Percentiles rank a stretch among this genome's conserved stretches.
Conservation (phyloP, 495 filamentous ascomycete genomes). For the Chlorociboria aeruginascens region DNA sequence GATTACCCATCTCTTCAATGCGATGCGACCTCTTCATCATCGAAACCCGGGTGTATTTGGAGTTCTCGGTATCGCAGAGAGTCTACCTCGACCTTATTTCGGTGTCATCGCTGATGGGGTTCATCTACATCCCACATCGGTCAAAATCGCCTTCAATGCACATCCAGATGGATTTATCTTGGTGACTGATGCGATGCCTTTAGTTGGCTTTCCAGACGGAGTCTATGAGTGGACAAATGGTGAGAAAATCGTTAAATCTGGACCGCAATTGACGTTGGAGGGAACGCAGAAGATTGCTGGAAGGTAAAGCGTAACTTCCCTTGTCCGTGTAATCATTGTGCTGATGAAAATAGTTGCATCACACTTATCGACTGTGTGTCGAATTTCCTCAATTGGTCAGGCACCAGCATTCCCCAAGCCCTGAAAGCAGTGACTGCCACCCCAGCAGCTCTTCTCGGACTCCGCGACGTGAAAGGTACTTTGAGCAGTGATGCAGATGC, state of each 20-base stretch:
- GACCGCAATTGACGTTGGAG: slow-evolving; percentile 52
- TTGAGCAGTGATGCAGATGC: slow-evolving; percentile 64
- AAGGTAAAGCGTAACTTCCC: slow-evolving; percentile 26
- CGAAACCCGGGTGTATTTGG: slow-evolving; percentile 79
- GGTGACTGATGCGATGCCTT: slow-evolving; percentile 56
- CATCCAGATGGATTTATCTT: slow-evolving; percentile 53
- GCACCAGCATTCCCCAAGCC: slow-evolving; percentile 47
- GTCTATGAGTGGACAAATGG: slow-evolving; percentile 72
- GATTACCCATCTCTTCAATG: slow-evolving; percentile 87
- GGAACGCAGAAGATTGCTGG: slow-evolving; percentile 64
- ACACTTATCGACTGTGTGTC: slow-evolving; percentile 70
- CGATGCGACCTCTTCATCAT: slow-evolving; percentile 76
- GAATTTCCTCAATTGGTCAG: slow-evolving; percentile 66
- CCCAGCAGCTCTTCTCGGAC: slow-evolving; percentile 60
- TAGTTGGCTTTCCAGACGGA: slow-evolving; percentile 62
- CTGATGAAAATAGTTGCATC: slow-evolving; percentile 36
- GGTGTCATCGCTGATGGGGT: slow-evolving; percentile 57
- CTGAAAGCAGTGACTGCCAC: slow-evolving; percentile 59
- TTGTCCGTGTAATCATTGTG: not conserved
- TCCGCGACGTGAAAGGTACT: slow-evolving; percentile 53
- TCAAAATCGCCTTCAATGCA: slow-evolving; percentile 50
- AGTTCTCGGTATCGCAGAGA: slow-evolving; percentile 42
- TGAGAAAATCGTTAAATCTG: slow-evolving; percentile 53
- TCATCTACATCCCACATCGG: slow-evolving; percentile 50
- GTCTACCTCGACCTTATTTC: slow-evolving; percentile 41